Evolutionary conservation across 306 rosid genomes (phyloP), one percentile per base, ranked within the genome.

Genomic region (Rosa chinensis): DNA sequence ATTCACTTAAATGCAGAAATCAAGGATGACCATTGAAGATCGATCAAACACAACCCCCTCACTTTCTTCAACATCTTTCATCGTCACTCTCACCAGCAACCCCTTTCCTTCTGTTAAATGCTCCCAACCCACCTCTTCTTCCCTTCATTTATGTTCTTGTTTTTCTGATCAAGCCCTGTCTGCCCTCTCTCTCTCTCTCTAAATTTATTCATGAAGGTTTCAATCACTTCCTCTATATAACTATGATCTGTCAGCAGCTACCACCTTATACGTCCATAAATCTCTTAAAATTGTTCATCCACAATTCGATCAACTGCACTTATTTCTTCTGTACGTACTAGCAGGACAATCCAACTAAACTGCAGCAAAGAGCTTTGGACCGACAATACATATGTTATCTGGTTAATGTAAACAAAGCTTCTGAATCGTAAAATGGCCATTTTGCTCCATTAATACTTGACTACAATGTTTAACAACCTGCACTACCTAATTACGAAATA

Each of bases 1-100:
- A 92, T 90, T 90, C 96, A 89, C 91, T 83, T 94, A 78, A 90
- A 92, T 89, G 97, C 97, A 83, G 87, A 88, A 82, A 87, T 87
- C 79, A 92, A 89, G 85, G 79, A 82, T 85, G 89, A 83, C 87
- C 90, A 92, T 83, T 82, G 81, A 88, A 87, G 72, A 66, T 16
- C 5, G 70, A 62, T 62, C 66, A 62, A 62, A 62, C 67, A 61
- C 67, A 61, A 21, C 78, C 44, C 78, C 45, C 79, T 74, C 82
- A 76, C 84, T 84, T 78, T 81, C 87, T 88, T 80, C 85, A 79
- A 82, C 84, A 73, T 79, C 81, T 77, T 88, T 79, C 84, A 76
- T 79, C 82, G 44, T 77, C 85, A 77, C 81, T 86, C 81, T 81
- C 87, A 73, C 78, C 82, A 75, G 59, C 87, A 45, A 66, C 28